phyloP scores from a whole-genome alignment of 2,329 filamentous ascomycete genomes.

The Diaporthe destruens region DNA sequence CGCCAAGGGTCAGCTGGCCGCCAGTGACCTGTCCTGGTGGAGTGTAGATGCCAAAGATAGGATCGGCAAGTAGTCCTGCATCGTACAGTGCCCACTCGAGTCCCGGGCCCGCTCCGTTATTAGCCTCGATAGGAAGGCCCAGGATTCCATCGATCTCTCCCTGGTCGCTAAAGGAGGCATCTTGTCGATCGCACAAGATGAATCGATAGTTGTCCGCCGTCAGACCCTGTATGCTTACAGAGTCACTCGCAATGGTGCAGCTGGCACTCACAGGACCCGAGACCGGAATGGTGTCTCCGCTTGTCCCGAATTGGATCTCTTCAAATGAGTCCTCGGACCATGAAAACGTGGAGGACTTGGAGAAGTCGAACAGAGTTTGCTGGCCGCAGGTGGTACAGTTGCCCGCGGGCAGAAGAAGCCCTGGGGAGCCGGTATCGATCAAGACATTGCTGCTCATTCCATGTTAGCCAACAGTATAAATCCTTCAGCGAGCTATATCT shows the following conservation, averaged over 20 bases:
- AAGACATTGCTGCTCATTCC: constrained; percentile 30
- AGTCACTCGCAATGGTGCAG: constrained; percentile 33
- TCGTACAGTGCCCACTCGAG: constrained; percentile 46
- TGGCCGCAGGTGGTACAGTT: constrained; percentile 39
- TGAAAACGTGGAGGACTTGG: constrained; percentile 34
- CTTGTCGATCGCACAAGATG: constrained; percentile 37
- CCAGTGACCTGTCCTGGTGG: constrained; percentile 43
- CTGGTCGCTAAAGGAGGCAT: constrained; percentile 18
- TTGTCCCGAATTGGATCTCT: constrained; percentile 24
- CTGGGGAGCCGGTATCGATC: constrained; percentile 38
- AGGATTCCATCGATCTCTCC: constrained; percentile 39
- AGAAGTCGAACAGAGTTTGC: constrained; percentile 36
- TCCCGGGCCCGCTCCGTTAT: constrained; percentile 41
- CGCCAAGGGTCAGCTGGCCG: constrained; percentile 49
- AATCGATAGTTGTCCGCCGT: constrained; percentile 24
- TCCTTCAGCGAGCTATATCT: neutral
- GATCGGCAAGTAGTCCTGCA: constrained; percentile 44
- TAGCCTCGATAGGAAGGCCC: constrained; percentile 34
- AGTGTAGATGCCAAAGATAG: constrained; percentile 48
- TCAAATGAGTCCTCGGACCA: constrained; percentile 1
- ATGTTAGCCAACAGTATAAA: neutral
- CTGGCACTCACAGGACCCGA: constrained; percentile 1
- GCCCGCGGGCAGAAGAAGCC: constrained; percentile 27
- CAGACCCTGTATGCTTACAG: constrained; percentile 31
- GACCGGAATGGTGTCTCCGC: constrained; percentile 38